Conservation (phyloP, 495 filamentous ascomycete genomes). For the Choiromyces venosus region DNA sequence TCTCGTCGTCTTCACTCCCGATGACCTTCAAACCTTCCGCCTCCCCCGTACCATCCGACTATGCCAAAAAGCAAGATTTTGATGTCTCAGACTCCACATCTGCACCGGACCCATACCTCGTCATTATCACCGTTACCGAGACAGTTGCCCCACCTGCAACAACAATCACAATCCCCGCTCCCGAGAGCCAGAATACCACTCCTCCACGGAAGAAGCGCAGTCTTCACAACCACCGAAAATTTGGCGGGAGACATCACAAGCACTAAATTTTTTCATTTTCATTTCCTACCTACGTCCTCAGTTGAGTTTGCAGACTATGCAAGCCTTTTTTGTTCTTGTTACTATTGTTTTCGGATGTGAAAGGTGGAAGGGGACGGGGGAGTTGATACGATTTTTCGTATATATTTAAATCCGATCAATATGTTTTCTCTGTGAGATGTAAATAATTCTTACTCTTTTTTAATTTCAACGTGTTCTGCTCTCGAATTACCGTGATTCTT, state of each 20-base stretch:
- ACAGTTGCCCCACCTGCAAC: conserved; percentile 22
- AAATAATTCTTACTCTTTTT: not conserved
- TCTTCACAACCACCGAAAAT: not conserved
- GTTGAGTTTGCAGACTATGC: not conserved
- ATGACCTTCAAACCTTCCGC: not conserved
- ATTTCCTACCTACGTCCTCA: not conserved
- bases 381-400: not conserved
- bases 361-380: not conserved
- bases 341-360: not conserved
- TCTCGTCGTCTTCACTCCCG: not conserved
- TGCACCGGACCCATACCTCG: conserved; percentile 21
- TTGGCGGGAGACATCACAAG: not conserved
- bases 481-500: not conserved
- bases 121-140: conserved; percentile 24
- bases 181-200: not conserved
- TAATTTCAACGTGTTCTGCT: not conserved
- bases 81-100: conserved; percentile 5
- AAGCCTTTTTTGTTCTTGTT: not conserved
- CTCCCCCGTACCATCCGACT: not conserved
- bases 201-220: not conserved
- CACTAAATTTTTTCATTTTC: not conserved
- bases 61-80: not conserved
- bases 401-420: not conserved
- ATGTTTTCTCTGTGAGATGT: not conserved
- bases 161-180: conserved; percentile 17